phyloP scores from a whole-genome alignment of 176 grass and related monocot genomes.

The Pharus latifolius region DNA sequence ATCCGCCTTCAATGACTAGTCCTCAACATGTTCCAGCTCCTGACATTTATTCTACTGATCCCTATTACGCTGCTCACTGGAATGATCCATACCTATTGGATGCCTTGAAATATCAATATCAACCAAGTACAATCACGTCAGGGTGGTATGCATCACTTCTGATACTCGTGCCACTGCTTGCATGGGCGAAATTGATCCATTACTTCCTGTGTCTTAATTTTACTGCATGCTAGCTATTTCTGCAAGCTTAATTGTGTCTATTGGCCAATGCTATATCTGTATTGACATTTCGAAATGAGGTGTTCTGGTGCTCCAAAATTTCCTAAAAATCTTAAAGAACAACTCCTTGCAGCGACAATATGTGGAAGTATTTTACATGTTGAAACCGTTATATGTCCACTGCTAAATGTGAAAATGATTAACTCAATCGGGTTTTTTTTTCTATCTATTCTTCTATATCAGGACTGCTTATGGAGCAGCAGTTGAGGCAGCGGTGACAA shows the following conservation, averaged over 20 bases:
- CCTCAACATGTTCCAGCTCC: not conserved
- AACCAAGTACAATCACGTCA: conserved; percentile 1
- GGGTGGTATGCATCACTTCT: conserved; percentile 33
- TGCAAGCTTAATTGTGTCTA: not conserved
- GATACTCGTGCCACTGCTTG: too few relatives aligned
- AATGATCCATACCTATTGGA: conserved; percentile 12
- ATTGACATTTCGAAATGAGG: not conserved
- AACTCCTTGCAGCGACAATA: not conserved
- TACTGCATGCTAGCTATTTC: not conserved
- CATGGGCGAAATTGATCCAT: not conserved
- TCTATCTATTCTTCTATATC: not conserved
- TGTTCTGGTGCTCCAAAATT: not conserved
- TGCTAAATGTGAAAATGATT: not conserved
- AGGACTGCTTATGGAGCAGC: not conserved
- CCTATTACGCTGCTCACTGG: conserved; percentile 11
- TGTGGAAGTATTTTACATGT: not conserved
- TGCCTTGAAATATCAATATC: conserved; percentile 10
- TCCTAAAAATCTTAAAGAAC: not conserved
- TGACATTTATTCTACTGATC: not conserved
- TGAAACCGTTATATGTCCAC: not conserved
- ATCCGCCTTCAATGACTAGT: not conserved
- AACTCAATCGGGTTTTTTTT: not conserved
- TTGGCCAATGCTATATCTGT: not conserved
- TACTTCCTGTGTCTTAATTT: not conserved
- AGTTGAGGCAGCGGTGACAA: not conserved